Evolutionary conservation across 192 early-diverging fungal genomes (phyloP), one percentile per base, ranked within the genome.

Genomic region (Phlyctochytrium bullatum): DNA sequence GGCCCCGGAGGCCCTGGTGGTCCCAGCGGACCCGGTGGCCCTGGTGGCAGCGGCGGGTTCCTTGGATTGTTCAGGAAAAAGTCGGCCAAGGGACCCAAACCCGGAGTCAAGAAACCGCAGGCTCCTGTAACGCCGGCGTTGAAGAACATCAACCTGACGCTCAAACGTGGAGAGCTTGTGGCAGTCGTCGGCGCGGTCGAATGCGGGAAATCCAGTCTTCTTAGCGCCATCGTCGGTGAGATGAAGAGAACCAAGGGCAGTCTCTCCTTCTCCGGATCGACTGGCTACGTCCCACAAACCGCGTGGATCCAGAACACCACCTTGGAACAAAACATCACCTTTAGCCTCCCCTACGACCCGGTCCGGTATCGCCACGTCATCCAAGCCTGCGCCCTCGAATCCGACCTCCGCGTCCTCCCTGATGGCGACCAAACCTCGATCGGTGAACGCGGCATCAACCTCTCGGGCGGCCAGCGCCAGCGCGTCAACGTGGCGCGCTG

Each of bases 231-330:
- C 58, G 77, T 90, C 6, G 90, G 93, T 20, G 91, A 92, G 59
- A 80, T 88, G 69, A 82, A 77, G 62, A 80, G 82, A 65, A 68
- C 62, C 59, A 80, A 81, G 65, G 67, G 65, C 2, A 32, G 58
- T 23, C 82, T 90, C 0, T 64, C 67, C 0, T 74, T 88, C 10
- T 71, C 68, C 32, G 89, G 90, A 0, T 76, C 67, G 1, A 78
- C 93, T 17, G 87, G 84, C 20, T 91, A 91, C 63, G 80, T 81
- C 4, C 78, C 88, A 32, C 93, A 93, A 72, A 74, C 79, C 28
- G 85, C 92, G 40, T 95, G 93, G 93, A 89, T 95, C 33, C 84
- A 87, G 78, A 89, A 61, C 17, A 65, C 86, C 58, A 91, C 91
- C 14, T 57, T 97, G 47, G 84, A 90, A 47, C 89, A 65, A 20